These are phyloP conservation scores for Trichoderma sp. DNA, from an alignment of 2,329 filamentous ascomycete genomes.

Conservation along the genomic window DNA sequence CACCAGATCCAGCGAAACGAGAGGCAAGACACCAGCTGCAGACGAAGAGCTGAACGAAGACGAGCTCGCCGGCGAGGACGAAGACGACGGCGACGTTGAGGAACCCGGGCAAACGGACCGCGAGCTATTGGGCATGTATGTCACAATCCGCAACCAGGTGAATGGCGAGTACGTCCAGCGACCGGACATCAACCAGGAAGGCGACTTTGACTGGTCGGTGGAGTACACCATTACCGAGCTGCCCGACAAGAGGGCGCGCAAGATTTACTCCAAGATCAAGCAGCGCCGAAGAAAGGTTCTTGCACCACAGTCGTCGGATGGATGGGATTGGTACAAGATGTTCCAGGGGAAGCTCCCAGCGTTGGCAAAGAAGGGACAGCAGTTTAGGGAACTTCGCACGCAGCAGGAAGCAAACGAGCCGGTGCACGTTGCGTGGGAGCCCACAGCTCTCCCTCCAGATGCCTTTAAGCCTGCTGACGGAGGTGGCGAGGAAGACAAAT, in stretches of 20 bases:
- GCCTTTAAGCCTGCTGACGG: background rate
- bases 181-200: constrained; percentile 50
- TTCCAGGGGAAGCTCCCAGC: constrained; percentile 47
- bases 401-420: constrained; percentile 51
- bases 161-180: constrained; percentile 66
- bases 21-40: background rate
- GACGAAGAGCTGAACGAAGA: constrained; percentile 21
- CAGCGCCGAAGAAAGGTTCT: constrained; percentile 56
- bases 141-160: constrained; percentile 73
- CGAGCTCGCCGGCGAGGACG: constrained; percentile 23
- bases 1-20: background rate
- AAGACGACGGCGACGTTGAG: constrained; percentile 21
- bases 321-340: constrained; percentile 51
- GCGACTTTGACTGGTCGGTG: constrained; percentile 64
- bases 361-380: constrained; percentile 56
- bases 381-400: constrained; percentile 60
- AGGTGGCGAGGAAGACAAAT: background rate
- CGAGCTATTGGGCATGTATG: constrained; percentile 66
- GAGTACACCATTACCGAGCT: constrained; percentile 76
- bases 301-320: constrained; percentile 46
- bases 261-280: constrained; percentile 60
- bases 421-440: constrained; percentile 51
- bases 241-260: constrained; percentile 45
- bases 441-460: constrained; percentile 36
- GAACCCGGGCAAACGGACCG: background rate